Percentiles rank a stretch among this genome's conserved stretches.
Evolutionary conservation across 2,329 filamentous ascomycete genomes (phyloP).

Genomic region (Sporothrix brunneoviolacea): DNA sequence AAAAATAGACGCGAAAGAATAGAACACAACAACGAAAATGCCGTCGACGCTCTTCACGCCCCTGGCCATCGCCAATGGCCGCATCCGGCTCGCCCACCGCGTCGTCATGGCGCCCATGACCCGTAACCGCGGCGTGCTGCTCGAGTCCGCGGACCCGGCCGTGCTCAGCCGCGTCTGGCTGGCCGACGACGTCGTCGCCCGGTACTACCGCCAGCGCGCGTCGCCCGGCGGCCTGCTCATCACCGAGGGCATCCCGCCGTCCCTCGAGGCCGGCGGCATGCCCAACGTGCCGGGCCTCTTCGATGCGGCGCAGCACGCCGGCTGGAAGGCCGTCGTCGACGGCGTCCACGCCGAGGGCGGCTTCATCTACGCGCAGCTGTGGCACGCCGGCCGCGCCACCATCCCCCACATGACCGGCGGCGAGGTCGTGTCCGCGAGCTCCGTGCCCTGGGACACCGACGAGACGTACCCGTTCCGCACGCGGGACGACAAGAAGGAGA

Average conservation of each 20-base stretch:
- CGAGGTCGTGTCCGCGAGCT: slow-evolving; percentile 1
- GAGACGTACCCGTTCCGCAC: slow-evolving; percentile 24
- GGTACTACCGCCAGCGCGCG: slow-evolving; percentile 12
- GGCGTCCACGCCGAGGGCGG: slow-evolving; percentile 10
- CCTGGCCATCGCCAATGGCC: slow-evolving; percentile 3
- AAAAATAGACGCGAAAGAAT: no score
- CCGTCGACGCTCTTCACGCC: neutral
- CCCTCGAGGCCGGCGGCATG: slow-evolving; percentile 4
- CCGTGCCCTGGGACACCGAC: slow-evolving; percentile 20
- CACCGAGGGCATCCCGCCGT: slow-evolving; percentile 9
- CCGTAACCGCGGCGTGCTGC: slow-evolving; percentile 8
- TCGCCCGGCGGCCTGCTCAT: slow-evolving; percentile 10
- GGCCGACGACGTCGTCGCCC: slow-evolving; percentile 1
- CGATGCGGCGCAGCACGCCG: slow-evolving; percentile 1
- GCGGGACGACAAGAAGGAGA: slow-evolving; percentile 24
- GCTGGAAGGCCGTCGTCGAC: slow-evolving; percentile 8
- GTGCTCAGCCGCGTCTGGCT: neutral
- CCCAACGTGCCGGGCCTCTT: slow-evolving; percentile 10
- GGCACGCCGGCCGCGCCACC: slow-evolving; percentile 27
- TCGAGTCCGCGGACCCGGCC: neutral
- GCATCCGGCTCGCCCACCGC: slow-evolving; percentile 38
- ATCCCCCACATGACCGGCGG: slow-evolving; percentile 4
- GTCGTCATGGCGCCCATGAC: slow-evolving; percentile 31
- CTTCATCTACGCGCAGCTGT: slow-evolving; percentile 40
- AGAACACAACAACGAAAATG: neutral